Conservation (phyloP, 495 filamentous ascomycete genomes). For the Pseudoneurospora amorphoporcata region DNA sequence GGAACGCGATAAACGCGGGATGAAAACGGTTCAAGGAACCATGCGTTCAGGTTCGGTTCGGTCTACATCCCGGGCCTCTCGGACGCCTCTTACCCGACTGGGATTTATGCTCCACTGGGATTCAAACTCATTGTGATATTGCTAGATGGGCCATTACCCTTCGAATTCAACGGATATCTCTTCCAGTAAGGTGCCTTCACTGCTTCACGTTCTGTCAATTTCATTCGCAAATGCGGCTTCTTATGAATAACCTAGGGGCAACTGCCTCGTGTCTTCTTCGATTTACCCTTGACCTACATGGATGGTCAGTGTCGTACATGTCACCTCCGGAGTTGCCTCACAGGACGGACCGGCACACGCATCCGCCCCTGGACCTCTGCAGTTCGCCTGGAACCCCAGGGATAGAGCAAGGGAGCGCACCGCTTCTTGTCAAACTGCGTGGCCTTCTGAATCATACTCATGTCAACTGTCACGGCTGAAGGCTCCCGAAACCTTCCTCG, state of each 20-base stretch:
- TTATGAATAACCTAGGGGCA: neutral
- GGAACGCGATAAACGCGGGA: neutral
- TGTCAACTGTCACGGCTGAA: conserved; percentile 10
- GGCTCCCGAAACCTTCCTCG: conserved; percentile 7
- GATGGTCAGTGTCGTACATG: conserved; percentile 11
- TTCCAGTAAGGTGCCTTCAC: neutral
- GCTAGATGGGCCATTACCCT: neutral
- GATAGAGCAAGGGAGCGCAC: neutral
- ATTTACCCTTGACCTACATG: conserved; percentile 17
- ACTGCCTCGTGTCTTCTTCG: neutral
- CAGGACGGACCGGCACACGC: conserved; percentile 5
- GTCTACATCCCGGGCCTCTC: neutral
- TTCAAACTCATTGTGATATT: neutral
- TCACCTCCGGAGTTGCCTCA: conserved; percentile 3
- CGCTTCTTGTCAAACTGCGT: conserved; percentile 1
- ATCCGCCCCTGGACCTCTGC: conserved; percentile 1
- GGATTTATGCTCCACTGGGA: neutral
- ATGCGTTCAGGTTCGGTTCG: neutral
- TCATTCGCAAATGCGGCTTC: neutral
- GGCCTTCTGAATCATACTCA: conserved; percentile 4
- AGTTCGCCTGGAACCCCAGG: neutral
- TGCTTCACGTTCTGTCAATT: neutral
- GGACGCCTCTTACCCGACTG: neutral
- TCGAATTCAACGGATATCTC: neutral
- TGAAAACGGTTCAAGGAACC: neutral